A percentile compares a stretch with the other conserved stretches of the same genome.
Conservation (phyloP, 345 rosid species). For the Anastatica hierochuntica region DNA sequence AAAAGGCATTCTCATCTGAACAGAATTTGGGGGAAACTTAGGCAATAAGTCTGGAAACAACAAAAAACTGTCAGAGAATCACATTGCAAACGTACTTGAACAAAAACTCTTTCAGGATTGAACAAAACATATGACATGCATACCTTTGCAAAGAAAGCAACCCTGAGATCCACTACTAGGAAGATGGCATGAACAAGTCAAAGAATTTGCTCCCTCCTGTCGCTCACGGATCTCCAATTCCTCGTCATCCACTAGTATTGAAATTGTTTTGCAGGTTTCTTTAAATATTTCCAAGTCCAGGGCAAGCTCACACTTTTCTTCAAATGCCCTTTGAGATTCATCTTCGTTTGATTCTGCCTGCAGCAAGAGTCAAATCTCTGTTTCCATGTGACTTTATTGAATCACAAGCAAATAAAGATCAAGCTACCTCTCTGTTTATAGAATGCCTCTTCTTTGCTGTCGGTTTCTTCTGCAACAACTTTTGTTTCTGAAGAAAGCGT, state of each 20-base stretch:
- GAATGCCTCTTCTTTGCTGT: slow-evolving; percentile 44
- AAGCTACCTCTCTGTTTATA: slow-evolving; percentile 46
- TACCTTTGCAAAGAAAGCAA: slow-evolving; percentile 85
- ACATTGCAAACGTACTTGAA: slow-evolving; percentile 4
- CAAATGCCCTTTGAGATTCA: slow-evolving; percentile 25
- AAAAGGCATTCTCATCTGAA: slow-evolving; percentile 80
- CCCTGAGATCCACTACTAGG: slow-evolving; percentile 35
- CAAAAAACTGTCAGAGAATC: slow-evolving; percentile 6
- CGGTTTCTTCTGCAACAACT: slow-evolving; percentile 39
- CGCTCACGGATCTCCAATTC: slow-evolving; percentile 76
- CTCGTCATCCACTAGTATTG: slow-evolving; percentile 74
- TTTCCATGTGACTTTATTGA: slow-evolving; percentile 10
- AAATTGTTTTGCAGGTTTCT: slow-evolving; percentile 33
- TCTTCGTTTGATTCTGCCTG: slow-evolving; percentile 40
- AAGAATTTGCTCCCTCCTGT: slow-evolving; percentile 41
- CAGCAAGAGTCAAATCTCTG: slow-evolving; percentile 21
- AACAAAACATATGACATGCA: slow-evolving; percentile 16
- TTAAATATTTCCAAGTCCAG: slow-evolving; percentile 32
- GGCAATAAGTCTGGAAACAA: slow-evolving; percentile 65
- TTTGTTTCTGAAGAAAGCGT: slow-evolving; percentile 40
- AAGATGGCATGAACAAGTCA: slow-evolving; percentile 56
- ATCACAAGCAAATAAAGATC: slow-evolving; percentile 1
- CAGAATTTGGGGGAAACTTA: slow-evolving; percentile 80
- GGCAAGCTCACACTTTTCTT: slow-evolving; percentile 66
- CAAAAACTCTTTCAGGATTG: slow-evolving; percentile 3